Evolutionary conservation across 805 yeast species (phyloP), one percentile per base, ranked within the genome.

Genomic region (Ogataea wickerhamii): DNA sequence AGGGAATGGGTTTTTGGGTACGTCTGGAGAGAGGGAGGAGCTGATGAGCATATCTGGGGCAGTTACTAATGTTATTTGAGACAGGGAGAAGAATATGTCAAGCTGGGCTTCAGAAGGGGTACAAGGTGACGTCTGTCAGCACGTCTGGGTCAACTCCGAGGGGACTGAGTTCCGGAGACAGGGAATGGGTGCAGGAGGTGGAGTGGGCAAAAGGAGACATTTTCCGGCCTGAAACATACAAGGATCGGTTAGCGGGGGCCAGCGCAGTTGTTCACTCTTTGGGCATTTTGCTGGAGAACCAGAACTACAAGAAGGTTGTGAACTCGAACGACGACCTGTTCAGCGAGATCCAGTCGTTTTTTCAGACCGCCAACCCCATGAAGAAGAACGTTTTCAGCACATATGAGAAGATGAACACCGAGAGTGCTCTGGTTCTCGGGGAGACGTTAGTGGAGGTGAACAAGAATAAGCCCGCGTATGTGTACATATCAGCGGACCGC

Each of bases 401-500:
- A 0, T 84, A 82, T 49, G 82, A 78, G 18, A 72, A 76, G 21
- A 64, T 84, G 44, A 88, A 87, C 52, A 68, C 79, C 20, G 80
- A 80, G 43, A 78, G 87, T 45, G 91, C 94, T 0, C 58, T 80
- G 5, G 56, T 74, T 2, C 60, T 83, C 14, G 89, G 87, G 0
- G 74, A 75, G 32, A 67, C 81, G 0, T 73, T 76, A n/a, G 44
- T 46, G 11, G 57, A 49, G 25, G 48, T 28, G 12, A 44, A 44
- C 43, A 37, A 43, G 30, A 41, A 32, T 29, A 44, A 45, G 16
- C 40, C 61, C 16, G 62, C 76, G 6, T 81, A 82, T 53, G 87
- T 83, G 0, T 88, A 86, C 52, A 71, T 88, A 2, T 85, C 95
- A 0, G 96, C 96, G 1, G 94, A 86, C 49, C 62, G 68, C 34